A percentile compares a stretch with the other conserved stretches of the same genome.
Evolutionary conservation across 1,139 yeast genomes (phyloP).

Genomic region (Wickerhamiella infanticola): DNA sequence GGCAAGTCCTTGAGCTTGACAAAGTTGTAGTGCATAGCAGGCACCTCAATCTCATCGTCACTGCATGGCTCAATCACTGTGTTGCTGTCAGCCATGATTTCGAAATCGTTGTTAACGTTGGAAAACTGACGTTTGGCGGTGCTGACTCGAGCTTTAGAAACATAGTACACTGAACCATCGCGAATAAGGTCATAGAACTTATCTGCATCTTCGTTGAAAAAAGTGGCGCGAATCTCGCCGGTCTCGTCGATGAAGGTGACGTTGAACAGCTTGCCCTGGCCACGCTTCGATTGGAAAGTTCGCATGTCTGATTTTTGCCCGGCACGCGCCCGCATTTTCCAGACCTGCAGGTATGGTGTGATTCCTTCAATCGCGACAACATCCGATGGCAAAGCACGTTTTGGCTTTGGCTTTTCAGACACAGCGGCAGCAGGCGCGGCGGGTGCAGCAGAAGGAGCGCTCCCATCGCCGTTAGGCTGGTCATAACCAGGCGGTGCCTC

Average conservation of each 20-base stretch:
- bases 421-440: neutral
- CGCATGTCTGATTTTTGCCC: conserved; percentile 77
- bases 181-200: conserved; percentile 56
- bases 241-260: conserved; percentile 85
- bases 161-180: conserved; percentile 80
- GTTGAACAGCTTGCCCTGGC: conserved; percentile 81
- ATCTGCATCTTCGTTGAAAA: conserved; percentile 79
- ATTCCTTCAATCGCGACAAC: conserved; percentile 48
- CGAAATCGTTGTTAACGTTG: conserved; percentile 75
- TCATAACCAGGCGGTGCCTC: neutral
- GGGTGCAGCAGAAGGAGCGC: neutral
- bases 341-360: conserved; percentile 78
- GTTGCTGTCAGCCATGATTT: conserved; percentile 67
- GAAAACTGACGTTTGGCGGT: conserved; percentile 80
- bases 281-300: conserved; percentile 41
- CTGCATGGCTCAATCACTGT: conserved; percentile 58
- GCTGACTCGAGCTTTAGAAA: conserved; percentile 54
- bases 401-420: neutral
- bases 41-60: conserved; percentile 37
- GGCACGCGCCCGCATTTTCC: conserved; percentile 90
- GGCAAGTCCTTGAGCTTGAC: conserved; percentile 53
- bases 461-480: neutral
- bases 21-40: conserved; percentile 64
- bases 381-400: neutral
- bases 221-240: conserved; percentile 93